phyloP scores from a whole-genome alignment of 2,329 filamentous ascomycete genomes.

The Claviceps sp. region DNA sequence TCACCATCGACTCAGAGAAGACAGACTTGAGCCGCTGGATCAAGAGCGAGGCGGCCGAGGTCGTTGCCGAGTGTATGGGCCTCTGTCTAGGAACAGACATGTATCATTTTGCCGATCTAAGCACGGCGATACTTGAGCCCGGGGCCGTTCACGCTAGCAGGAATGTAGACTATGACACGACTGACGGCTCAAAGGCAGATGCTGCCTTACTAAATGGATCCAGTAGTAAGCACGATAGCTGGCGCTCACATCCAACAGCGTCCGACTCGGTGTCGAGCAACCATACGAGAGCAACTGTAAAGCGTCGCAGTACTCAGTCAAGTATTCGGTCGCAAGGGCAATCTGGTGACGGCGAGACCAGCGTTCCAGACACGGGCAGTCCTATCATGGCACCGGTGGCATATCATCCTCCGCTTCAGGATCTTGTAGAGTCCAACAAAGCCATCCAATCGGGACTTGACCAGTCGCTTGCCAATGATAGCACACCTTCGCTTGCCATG shows the following conservation, averaged over 20 bases:
- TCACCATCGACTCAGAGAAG: constrained; percentile 69
- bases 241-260: constrained; percentile 40
- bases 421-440: constrained; percentile 48
- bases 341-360: constrained; percentile 25
- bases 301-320: constrained; percentile 33
- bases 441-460: constrained; percentile 41
- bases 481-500: constrained; percentile 38
- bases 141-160: constrained; percentile 10
- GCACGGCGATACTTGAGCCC: constrained; percentile 6
- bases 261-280: constrained; percentile 28
- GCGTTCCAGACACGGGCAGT: constrained; percentile 38
- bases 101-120: constrained; percentile 13
- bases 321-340: constrained; percentile 37
- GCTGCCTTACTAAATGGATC: constrained; percentile 28
- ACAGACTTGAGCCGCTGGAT: constrained; percentile 65
- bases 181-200: constrained; percentile 21
- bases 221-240: constrained; percentile 27
- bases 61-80: constrained; percentile 66
- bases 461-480: constrained; percentile 44
- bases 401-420: constrained; percentile 44
- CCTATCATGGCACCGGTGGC: constrained; percentile 41
- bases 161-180: constrained; percentile 15
- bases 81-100: constrained; percentile 33
- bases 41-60: constrained; percentile 65
- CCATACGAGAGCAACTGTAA: constrained; percentile 22